A percentile compares a stretch with the other conserved stretches of the same genome.
Conservation (phyloP, 1,139 yeast species). For the Candida sp. region DNA sequence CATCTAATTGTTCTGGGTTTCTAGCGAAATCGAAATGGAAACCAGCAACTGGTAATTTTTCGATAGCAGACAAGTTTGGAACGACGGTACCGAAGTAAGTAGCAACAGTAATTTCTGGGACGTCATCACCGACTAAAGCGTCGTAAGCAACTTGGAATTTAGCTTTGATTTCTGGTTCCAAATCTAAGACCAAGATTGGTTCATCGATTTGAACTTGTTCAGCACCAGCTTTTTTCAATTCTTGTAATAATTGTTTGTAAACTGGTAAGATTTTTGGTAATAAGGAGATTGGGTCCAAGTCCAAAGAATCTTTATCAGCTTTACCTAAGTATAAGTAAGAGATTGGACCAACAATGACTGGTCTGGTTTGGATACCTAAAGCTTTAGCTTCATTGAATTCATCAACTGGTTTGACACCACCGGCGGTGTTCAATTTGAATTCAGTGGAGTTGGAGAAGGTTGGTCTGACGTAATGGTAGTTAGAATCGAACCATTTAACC, state of each 20-base stretch:
- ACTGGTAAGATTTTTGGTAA: slow-evolving; percentile 89
- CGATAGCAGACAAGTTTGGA: slow-evolving; percentile 90
- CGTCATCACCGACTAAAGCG: slow-evolving; percentile 56
- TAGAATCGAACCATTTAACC: slow-evolving; percentile 99
- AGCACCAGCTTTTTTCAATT: slow-evolving; percentile 95
- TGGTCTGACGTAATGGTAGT: slow-evolving; percentile 99
- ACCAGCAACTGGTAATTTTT: slow-evolving; percentile 90
- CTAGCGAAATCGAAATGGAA: slow-evolving; percentile 97
- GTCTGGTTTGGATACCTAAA: slow-evolving; percentile 95
- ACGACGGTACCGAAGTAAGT: slow-evolving; percentile 98
- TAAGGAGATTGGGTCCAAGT: slow-evolving; percentile 87
- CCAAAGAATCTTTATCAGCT: slow-evolving; percentile 97
- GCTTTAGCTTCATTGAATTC: slow-evolving; percentile 98
- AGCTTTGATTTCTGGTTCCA: slow-evolving; percentile 77
- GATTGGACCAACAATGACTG: slow-evolving; percentile 94
- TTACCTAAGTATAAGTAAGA: slow-evolving; percentile 95
- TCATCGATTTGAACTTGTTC: slow-evolving; percentile 94
- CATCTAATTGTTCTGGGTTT: slow-evolving; percentile 94
- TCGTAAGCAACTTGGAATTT: slow-evolving; percentile 88
- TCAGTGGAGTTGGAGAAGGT: slow-evolving; percentile 94
- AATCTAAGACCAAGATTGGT: slow-evolving; percentile 93
- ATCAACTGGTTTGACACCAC: slow-evolving; percentile 92
- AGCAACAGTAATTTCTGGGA: slow-evolving; percentile 80
- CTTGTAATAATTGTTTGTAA: slow-evolving; percentile 81
- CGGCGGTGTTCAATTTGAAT: slow-evolving; percentile 77